phyloP scores from a whole-genome alignment of 192 early-diverging fungal genomes.

The Podila horticola region DNA sequence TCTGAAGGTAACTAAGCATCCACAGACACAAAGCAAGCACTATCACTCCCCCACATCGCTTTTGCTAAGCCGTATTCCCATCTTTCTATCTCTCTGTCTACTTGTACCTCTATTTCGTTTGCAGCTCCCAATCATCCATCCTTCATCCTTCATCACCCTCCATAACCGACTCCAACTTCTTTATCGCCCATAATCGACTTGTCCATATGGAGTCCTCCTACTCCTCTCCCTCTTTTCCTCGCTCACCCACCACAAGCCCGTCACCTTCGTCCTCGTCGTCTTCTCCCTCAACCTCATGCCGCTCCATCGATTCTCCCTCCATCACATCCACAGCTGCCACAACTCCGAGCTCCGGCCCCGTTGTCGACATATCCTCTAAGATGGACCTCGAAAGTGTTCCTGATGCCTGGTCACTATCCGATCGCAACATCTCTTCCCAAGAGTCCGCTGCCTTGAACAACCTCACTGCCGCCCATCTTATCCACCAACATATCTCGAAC shows the following conservation, averaged over 20 bases:
- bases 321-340: neutral
- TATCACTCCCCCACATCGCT: neutral
- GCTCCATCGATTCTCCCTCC: neutral
- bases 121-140: neutral
- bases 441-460: conserved; percentile 8
- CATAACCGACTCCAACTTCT: neutral
- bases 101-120: neutral
- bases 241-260: neutral
- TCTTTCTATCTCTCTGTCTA: too few relatives aligned
- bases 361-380: neutral
- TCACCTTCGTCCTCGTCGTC: neutral
- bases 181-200: neutral
- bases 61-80: neutral
- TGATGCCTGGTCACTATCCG: neutral
- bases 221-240: neutral
- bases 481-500: conserved; percentile 31
- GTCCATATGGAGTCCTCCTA: neutral
- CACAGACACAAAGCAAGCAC: neutral
- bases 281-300: neutral
- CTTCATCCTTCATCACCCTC: neutral
- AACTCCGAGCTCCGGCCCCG: neutral
- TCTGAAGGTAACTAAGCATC: too few relatives aligned
- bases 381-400: neutral
- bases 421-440: conserved; percentile 3
- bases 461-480: neutral